A percentile compares a stretch with the other conserved stretches of the same genome.
Evolutionary conservation across 148 eudicot species (phyloP).

Genomic region (Silene conica): DNA sequence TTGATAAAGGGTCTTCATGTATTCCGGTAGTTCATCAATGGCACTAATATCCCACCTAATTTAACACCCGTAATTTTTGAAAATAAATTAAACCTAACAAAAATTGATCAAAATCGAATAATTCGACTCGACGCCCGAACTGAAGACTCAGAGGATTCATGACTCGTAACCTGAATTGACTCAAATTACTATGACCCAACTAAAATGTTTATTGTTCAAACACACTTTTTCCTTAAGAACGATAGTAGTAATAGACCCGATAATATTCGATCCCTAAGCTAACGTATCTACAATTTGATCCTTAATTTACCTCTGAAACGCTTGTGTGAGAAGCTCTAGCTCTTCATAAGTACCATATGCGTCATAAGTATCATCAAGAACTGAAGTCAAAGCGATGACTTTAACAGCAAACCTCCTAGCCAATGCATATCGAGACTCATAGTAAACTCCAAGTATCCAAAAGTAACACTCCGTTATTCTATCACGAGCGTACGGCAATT

Average conservation of each 20-base stretch:
- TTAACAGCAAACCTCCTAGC: slow-evolving; percentile 8
- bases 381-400: not conserved
- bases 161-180: too few relatives aligned
- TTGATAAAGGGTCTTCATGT: slow-evolving; percentile 17
- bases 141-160: too few relatives aligned
- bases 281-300: not conserved
- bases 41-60: slow-evolving; percentile 19
- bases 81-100: too few relatives aligned
- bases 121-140: too few relatives aligned
- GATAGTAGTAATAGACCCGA: too few relatives aligned
- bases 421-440: slow-evolving; percentile 10
- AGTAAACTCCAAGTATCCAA: slow-evolving; percentile 8
- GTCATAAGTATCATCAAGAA: slow-evolving; percentile 18
- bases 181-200: too few relatives aligned
- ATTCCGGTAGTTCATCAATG: slow-evolving; percentile 23
- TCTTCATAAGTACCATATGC: slow-evolving; percentile 9
- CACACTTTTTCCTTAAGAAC: too few relatives aligned
- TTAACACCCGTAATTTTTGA: not conserved
- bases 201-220: too few relatives aligned
- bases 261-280: too few relatives aligned
- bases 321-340: slow-evolving; percentile 6
- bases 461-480: slow-evolving; percentile 19
- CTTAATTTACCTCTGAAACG: slow-evolving; percentile 8
- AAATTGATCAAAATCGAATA: too few relatives aligned
- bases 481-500: slow-evolving; percentile 13